phyloP scores from a whole-genome alignment of 805 yeast species.

The Zygotorulaspora florentina region DNA sequence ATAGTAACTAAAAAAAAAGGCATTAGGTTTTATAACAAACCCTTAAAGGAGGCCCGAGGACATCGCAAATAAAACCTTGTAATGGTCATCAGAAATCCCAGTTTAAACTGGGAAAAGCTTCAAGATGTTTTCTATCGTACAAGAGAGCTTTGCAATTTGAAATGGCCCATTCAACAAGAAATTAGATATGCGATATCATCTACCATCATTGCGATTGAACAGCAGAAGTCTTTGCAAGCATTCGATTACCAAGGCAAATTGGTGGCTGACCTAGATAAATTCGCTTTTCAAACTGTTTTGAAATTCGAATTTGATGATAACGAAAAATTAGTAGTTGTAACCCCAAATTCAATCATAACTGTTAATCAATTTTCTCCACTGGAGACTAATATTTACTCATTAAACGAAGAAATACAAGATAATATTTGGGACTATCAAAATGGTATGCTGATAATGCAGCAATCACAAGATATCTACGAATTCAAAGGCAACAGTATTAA shows the following conservation, averaged over 20 bases:
- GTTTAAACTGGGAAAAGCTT: slow-evolving; percentile 72
- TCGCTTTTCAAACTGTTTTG: slow-evolving; percentile 17
- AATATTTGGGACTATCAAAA: slow-evolving; percentile 31
- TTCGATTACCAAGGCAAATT: slow-evolving; percentile 37
- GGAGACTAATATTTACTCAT: slow-evolving; percentile 8
- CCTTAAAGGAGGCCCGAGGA: too few species aligned
- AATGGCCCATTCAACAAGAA: slow-evolving; percentile 19
- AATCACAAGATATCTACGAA: slow-evolving; percentile 24
- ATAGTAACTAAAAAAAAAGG: too few species aligned
- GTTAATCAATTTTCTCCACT: slow-evolving; percentile 23
- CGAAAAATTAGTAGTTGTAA: slow-evolving; percentile 20
- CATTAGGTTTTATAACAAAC: too few species aligned
- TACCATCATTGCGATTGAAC: slow-evolving; percentile 40
- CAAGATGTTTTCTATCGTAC: slow-evolving; percentile 65
- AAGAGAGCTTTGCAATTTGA: slow-evolving; percentile 32
- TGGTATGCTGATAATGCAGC: slow-evolving; percentile 18
- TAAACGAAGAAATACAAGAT: slow-evolving; percentile 19
- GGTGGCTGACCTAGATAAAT: slow-evolving; percentile 9
- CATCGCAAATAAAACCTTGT: not conserved
- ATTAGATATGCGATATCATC: slow-evolving; percentile 39
- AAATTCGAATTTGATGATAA: slow-evolving; percentile 22
- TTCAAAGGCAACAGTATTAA: slow-evolving; percentile 12
- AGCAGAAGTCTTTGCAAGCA: slow-evolving; percentile 30
- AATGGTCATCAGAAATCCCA: slow-evolving; percentile 32
- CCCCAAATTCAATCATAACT: slow-evolving; percentile 15